A percentile compares a stretch with the other conserved stretches of the same genome.
phyloP scores from a whole-genome alignment of 805 yeast genomes.

The Starmerella powellii region DNA sequence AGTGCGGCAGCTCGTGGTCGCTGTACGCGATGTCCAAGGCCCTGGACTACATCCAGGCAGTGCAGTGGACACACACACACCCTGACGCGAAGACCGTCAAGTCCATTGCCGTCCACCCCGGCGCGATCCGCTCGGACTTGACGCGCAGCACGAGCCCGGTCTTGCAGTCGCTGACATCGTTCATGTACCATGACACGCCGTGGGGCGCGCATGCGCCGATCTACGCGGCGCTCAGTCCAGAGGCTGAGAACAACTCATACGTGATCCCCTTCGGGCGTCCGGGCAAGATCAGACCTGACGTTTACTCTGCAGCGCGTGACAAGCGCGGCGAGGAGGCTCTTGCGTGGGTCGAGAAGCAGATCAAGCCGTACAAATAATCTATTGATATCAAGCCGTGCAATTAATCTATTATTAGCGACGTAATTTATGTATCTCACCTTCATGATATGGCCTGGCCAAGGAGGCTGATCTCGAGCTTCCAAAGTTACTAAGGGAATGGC shows the following conservation, averaged over 20 bases:
- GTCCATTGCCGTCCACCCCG: slow-evolving; percentile 35
- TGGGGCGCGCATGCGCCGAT: slow-evolving; percentile 38
- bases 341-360: slow-evolving; percentile 26
- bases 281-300: slow-evolving; percentile 32
- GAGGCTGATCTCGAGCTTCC: no score
- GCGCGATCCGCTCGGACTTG: slow-evolving; percentile 31
- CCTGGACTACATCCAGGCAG: slow-evolving; percentile 30
- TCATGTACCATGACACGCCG: slow-evolving; percentile 17
- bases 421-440: neutral
- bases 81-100: slow-evolving; percentile 26
- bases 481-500: no score
- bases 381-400: no score
- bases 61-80: slow-evolving; percentile 31
- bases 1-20: slow-evolving; percentile 8
- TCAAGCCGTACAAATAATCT: neutral
- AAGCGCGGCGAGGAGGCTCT: slow-evolving; percentile 30
- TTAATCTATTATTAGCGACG: neutral
- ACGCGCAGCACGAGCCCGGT: slow-evolving; percentile 22
- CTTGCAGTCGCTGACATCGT: neutral
- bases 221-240: slow-evolving; percentile 35
- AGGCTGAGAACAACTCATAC: slow-evolving; percentile 30
- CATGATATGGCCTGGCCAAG: no score
- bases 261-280: slow-evolving; percentile 36
- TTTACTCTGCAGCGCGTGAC: slow-evolving; percentile 28
- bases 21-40: slow-evolving; percentile 38